These are phyloP conservation scores for Stemphylium vesicarium DNA, from an alignment of 2,329 filamentous ascomycete species.

Conservation along the genomic window DNA sequence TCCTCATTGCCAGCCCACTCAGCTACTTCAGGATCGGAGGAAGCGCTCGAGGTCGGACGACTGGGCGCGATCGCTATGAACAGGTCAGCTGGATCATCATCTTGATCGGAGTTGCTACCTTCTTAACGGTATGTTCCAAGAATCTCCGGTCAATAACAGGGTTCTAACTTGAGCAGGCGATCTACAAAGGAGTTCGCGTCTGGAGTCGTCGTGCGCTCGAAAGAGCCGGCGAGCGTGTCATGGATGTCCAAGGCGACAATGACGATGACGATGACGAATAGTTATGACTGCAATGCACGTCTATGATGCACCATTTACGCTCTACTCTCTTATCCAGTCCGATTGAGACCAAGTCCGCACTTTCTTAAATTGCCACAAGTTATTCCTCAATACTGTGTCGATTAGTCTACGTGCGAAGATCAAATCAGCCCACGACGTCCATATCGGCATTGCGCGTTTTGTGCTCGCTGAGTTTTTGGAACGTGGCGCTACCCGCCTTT, in stretches of 20 bases:
- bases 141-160: not conserved
- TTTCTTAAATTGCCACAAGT: conserved; percentile 95
- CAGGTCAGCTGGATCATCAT: conserved; percentile 82
- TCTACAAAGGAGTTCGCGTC: conserved; percentile 80
- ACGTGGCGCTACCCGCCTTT: conserved; percentile 36
- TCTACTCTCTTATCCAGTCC: not conserved
- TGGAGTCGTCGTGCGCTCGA: conserved; percentile 77
- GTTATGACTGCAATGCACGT: conserved; percentile 11
- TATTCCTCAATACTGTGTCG: conserved; percentile 76
- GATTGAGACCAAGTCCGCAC: conserved; percentile 63
- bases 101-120: conserved; percentile 78
- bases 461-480: conserved; percentile 38
- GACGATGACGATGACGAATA: conserved; percentile 59
- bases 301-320: not conserved
- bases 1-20: conserved; percentile 75
- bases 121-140: conserved; percentile 69
- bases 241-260: conserved; percentile 76
- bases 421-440: conserved; percentile 44
- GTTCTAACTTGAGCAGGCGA: conserved; percentile 59
- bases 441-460: conserved; percentile 42
- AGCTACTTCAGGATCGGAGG: conserved; percentile 73
- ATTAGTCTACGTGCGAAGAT: conserved; percentile 97
- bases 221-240: conserved; percentile 76
- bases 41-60: conserved; percentile 64
- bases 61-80: conserved; percentile 77